Evolutionary conservation across 2,329 filamentous ascomycete species (phyloP), one percentile per base, ranked within the genome.

Genomic region (Penicillium sp.): DNA sequence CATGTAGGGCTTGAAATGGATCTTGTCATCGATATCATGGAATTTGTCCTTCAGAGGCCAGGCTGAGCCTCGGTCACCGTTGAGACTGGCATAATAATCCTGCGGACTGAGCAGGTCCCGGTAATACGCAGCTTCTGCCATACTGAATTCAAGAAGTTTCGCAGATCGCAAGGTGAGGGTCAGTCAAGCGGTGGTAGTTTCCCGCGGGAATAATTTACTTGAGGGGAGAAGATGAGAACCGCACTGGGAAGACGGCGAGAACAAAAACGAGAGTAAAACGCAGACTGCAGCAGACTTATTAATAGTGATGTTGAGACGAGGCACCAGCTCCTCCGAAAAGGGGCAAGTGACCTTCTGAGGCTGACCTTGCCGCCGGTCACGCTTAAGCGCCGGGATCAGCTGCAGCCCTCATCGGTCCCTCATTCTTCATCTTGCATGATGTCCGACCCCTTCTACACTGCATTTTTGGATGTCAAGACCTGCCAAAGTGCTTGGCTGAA

Each of bases 21-120:
- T 45, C 12, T 63, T 52, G 21, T 74, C 64, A 36, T 76, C 74
- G 21, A 76, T 74, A 49, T 75, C 60, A 21, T 65, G 56, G 49
- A 74, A 74, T 39, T 62, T 66, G 13, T 59, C 47, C 26, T 42
- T 49, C 6, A 71, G 43, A 9, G 55, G 49, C 29, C 50, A 52
- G 8, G 58, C 58, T 13, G 21, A 28, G 1, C 13, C 24, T 24
- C 15, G 23, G 8, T 57, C 53, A 9, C 18, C 46, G 9, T 52
- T 49, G 26, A 70, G 59, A 29, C 63, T 64, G 12, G 65, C 60
- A 56, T 74, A 74, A 47, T 73, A 73, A 36, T 67, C 60, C 13
- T 57, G 52, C 3, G 69, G 62, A 34, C 38, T 49, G 7, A 43
- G 48, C 2, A 38, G 29, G 16, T 57, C 61, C 45, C 48, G 53